Conservation (phyloP, 2,329 filamentous ascomycete genomes). For the Ceratocystis variospora region DNA sequence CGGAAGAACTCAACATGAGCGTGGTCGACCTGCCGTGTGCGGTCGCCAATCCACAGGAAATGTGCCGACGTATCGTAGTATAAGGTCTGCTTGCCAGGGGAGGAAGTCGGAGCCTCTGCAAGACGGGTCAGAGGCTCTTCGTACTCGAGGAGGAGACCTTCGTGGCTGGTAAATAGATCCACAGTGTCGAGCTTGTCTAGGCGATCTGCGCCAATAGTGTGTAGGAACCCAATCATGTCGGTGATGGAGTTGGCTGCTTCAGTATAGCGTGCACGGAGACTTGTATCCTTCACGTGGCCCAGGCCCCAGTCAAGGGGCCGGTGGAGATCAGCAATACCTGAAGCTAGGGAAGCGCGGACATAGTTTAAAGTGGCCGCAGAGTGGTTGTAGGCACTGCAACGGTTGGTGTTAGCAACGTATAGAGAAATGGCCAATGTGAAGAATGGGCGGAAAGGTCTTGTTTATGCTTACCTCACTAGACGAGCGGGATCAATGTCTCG, state of each 20-base stretch:
- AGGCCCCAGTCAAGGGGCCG: slow-evolving; percentile 89
- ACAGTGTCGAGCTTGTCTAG: slow-evolving; percentile 76
- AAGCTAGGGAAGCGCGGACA: slow-evolving; percentile 66
- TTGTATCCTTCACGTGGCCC: slow-evolving; percentile 74
- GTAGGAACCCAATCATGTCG: slow-evolving; percentile 87
- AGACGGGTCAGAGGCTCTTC: slow-evolving; percentile 74
- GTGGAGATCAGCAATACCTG: slow-evolving; percentile 86
- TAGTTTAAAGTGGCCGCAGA: slow-evolving; percentile 93
- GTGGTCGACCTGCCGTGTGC: slow-evolving; percentile 82
- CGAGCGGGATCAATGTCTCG: slow-evolving; percentile 69
- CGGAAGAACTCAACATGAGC: slow-evolving; percentile 97
- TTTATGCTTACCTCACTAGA: slow-evolving; percentile 48
- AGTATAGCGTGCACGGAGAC: slow-evolving; percentile 74
- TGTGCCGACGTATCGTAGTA: slow-evolving; percentile 89
- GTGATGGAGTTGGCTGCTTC: slow-evolving; percentile 73
- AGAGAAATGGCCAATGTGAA: neutral
- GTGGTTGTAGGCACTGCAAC: slow-evolving; percentile 71
- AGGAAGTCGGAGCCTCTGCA: slow-evolving; percentile 48
- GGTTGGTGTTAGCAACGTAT: neutral
- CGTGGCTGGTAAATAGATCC: slow-evolving; percentile 90
- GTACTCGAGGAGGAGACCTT: slow-evolving; percentile 87
- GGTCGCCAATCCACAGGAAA: slow-evolving; percentile 97
- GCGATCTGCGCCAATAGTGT: slow-evolving; percentile 79
- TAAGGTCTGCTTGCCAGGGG: slow-evolving; percentile 24
- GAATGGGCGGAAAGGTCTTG: neutral